These are phyloP conservation scores for Ichthyophthirius multifiliis DNA, from an alignment of 169 alveolate genomes.

Conservation along the genomic window DNA sequence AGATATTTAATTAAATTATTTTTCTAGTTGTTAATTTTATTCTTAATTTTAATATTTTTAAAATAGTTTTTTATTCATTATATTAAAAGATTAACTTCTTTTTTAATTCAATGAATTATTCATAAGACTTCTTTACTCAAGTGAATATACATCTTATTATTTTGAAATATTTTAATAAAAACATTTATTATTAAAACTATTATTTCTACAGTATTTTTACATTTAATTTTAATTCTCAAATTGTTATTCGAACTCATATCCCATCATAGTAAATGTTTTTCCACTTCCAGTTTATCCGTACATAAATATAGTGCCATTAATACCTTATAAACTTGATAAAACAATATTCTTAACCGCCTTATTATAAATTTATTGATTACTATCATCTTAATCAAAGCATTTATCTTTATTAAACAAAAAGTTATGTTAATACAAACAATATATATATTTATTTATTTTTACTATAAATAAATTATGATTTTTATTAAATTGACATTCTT, in stretches of 20 bases:
- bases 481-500: conserved; percentile 19
- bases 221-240: no score
- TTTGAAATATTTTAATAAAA: not conserved
- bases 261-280: conserved; percentile 62
- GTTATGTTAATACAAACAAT: not conserved
- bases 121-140: no score
- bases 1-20: no score
- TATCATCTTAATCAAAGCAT: conserved; percentile 56
- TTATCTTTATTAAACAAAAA: conserved; percentile 19
- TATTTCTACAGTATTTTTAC: no score
- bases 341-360: conserved; percentile 45
- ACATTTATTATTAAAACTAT: not conserved
- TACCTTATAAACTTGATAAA: conserved; percentile 58
- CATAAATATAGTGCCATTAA: conserved; percentile 69
- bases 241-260: no score
- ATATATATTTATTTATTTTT: not conserved
- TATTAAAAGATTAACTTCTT: no score
- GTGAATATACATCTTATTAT: not conserved
- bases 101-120: no score
- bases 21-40: no score
- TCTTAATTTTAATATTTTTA: no score
- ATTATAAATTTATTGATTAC: conserved; percentile 48
- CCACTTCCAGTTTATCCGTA: conserved; percentile 67
- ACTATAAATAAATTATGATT: conserved; percentile 27
- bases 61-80: no score